Evolutionary conservation across 2,329 filamentous ascomycete species (phyloP).

Genomic region (Epicoccum nigrum): DNA sequence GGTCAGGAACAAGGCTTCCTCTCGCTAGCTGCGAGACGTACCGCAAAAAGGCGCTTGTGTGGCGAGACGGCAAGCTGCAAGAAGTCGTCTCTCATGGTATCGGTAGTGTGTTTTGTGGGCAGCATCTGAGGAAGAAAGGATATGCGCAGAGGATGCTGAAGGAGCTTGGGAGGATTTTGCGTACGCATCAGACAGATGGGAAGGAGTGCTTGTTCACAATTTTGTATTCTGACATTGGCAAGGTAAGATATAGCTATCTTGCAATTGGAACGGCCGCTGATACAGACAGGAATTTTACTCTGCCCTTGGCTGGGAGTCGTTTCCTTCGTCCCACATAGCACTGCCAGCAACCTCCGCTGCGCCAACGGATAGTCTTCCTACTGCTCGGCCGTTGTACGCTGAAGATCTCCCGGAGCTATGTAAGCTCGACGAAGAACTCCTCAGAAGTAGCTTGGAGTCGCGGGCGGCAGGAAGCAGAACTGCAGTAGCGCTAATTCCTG

Average conservation of each 20-base stretch:
- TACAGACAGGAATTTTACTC: conserved; percentile 84
- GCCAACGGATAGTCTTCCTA: conserved; percentile 19
- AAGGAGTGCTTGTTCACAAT: conserved; percentile 69
- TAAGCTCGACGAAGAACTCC: conserved; percentile 65
- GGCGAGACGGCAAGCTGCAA: conserved; percentile 53
- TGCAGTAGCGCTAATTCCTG: conserved; percentile 70
- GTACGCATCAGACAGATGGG: conserved; percentile 57
- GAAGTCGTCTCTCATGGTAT: conserved; percentile 74
- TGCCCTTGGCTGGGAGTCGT: conserved; percentile 75
- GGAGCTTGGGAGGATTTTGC: conserved; percentile 64
- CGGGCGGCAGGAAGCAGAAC: conserved; percentile 52
- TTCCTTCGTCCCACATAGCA: conserved; percentile 71
- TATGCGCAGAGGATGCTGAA: conserved; percentile 83
- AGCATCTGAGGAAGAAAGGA: conserved; percentile 69
- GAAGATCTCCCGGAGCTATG: conserved; percentile 68
- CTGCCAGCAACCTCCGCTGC: conserved; percentile 18
- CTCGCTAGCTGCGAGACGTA: conserved; percentile 66
- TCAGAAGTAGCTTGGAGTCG: conserved; percentile 61
- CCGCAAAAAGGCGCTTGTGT: conserved; percentile 55
- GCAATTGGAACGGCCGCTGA: conserved; percentile 65
- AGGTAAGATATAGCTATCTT: conserved; percentile 33
- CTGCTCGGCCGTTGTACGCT: conserved; percentile 59
- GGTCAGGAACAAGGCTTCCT: conserved; percentile 50
- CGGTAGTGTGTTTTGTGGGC: conserved; percentile 78
- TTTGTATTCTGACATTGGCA: conserved; percentile 84